These are phyloP conservation scores for Candida vartiovaarae DNA, from an alignment of 805 yeast genomes.

Conservation along the genomic window DNA sequence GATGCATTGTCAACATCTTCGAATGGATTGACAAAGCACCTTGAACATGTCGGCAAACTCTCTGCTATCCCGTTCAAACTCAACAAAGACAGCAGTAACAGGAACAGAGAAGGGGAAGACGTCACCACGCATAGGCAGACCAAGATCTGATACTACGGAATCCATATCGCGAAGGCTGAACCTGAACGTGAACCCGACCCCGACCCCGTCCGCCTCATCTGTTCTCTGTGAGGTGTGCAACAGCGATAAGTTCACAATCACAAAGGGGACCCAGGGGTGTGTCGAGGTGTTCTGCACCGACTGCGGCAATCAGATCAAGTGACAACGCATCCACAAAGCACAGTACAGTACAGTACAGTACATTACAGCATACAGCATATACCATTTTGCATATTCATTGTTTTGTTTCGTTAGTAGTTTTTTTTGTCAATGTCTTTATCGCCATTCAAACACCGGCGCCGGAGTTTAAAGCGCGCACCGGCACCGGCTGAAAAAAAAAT, in stretches of 20 bases:
- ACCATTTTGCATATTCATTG: no score
- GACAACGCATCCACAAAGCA: not conserved
- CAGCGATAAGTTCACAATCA: slow-evolving; percentile 20
- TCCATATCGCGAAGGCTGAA: slow-evolving; percentile 6
- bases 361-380: no score
- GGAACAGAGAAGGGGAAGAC: not conserved
- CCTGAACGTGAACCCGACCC: no score
- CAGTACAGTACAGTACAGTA: no score
- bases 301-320: slow-evolving; percentile 21
- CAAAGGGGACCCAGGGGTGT: slow-evolving; percentile 5
- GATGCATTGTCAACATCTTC: no score
- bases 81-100: not conserved
- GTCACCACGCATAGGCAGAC: slow-evolving; percentile 8
- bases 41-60: slow-evolving; percentile 15
- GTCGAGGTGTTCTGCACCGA: slow-evolving; percentile 21
- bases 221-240: slow-evolving; percentile 15
- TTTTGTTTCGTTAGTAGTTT: no score
- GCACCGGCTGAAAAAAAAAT: no score
- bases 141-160: slow-evolving; percentile 15
- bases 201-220: not conserved
- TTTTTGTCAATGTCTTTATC: no score
- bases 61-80: slow-evolving; percentile 12
- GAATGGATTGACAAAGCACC: slow-evolving; percentile 1
- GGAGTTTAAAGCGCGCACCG: no score
- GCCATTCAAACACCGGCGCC: no score